Percentiles rank a stretch among this genome's conserved stretches.
These are phyloP conservation scores for Omphalotus olearius DNA, from an alignment of 1,284 basidiomycete species.

Conservation along the genomic window DNA sequence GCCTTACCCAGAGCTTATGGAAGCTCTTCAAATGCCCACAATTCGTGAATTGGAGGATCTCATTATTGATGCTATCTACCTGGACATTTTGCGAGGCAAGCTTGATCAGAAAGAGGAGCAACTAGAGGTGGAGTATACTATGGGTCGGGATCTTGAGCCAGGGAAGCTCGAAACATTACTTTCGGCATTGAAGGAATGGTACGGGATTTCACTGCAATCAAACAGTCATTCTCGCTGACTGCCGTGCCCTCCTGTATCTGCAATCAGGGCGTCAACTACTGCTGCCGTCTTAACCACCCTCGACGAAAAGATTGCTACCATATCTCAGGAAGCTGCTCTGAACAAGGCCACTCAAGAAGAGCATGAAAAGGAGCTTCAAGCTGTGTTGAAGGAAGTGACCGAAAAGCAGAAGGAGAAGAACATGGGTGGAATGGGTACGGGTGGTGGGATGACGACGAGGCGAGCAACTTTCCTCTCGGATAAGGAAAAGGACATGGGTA, in stretches of 20 bases:
- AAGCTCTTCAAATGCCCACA: conserved; percentile 65
- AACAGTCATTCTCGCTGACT: not conserved
- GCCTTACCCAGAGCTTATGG: conserved; percentile 64
- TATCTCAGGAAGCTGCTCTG: conserved; percentile 35
- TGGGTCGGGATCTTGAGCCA: conserved; percentile 82
- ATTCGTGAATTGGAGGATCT: conserved; percentile 90
- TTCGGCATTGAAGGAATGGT: conserved; percentile 70
- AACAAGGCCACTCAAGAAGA: conserved; percentile 32
- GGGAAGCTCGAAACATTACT: conserved; percentile 61
- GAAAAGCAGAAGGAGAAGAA: conserved; percentile 44
- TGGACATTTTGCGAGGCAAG: conserved; percentile 82
- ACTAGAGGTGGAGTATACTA: conserved; percentile 86
- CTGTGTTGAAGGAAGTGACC: conserved; percentile 47
- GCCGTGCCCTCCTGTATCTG: not conserved
- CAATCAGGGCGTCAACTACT: conserved; percentile 67
- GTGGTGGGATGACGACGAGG: conserved; percentile 18
- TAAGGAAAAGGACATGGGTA: conserved; percentile 27
- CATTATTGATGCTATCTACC: conserved; percentile 93
- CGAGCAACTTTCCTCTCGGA: conserved; percentile 13
- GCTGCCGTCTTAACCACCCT: conserved; percentile 44
- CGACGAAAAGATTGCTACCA: conserved; percentile 45
- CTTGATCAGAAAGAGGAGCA: conserved; percentile 87
- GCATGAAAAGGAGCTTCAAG: conserved; percentile 43
- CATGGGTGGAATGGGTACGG: conserved; percentile 25
- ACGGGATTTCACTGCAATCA: conserved; percentile 22